Evolutionary conservation across 345 rosid genomes (phyloP), one percentile per base, ranked within the genome.

Genomic region (Aurinia saxatilis): DNA sequence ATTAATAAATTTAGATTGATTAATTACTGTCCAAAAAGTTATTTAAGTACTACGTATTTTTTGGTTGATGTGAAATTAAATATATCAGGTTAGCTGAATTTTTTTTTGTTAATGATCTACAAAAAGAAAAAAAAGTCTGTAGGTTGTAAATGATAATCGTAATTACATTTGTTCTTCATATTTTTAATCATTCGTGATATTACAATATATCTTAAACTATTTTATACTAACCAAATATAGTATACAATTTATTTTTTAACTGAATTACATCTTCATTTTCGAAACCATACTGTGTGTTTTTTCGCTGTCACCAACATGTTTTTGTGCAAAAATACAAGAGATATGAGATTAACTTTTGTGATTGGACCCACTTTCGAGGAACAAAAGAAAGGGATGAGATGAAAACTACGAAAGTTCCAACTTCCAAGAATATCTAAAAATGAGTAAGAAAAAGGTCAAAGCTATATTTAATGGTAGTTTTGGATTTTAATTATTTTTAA

Each of bases 321-420:
- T 14, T 31, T 39, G 1, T 33, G 21, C 13, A 33, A 55, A 54
- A 47, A 25, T 4, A 51, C 18, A 37, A 52, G 39, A 40, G 4
- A 46, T 36, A 18, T 60, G 33, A 44, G 41, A 36, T 45, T 37
- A 38, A 39, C 14, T 54, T 37, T 38, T 36, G 75, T 18, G 60
- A 71, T 42, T 49, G 65, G 65, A 63, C 47, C 74, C 57, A 54
- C 42, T 53, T 45, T 51, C 47, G 21, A 60, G 44, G 45, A 46
- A 19, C 63, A 46, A 30, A 61, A 41, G 53, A 64, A 56, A 63
- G 13, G 48, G 65, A 25, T 71, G 65, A 63, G 57, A 62, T 62
- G 68, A 44, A 54, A 70, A 63, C 45, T 47, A 47, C 57, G 74
- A 19, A 46, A 70, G 56, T 70, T 70, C 67, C 63, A 46, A 70